These are phyloP conservation scores for Herpetomonas samuelpessoai DNA, from an alignment of 208 protist species.

Conservation along the genomic window DNA sequence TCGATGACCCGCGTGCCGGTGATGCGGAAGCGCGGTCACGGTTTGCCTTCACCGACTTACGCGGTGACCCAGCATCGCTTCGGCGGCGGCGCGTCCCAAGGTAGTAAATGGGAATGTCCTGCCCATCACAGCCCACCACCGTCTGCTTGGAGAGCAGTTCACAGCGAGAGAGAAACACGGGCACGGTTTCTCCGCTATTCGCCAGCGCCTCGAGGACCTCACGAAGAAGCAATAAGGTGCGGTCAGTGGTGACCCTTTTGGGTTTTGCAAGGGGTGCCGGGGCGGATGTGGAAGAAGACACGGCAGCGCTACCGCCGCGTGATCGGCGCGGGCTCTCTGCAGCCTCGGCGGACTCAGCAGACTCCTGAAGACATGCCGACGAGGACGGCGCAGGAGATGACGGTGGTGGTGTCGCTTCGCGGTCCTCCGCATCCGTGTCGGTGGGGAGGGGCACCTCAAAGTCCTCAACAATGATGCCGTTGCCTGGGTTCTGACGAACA, in stretches of 20 bases:
- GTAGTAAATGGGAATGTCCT: slow-evolving; percentile 70
- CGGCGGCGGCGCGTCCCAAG: slow-evolving; percentile 63
- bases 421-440: slow-evolving; percentile 1
- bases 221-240: slow-evolving; percentile 70
- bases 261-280: slow-evolving; percentile 15
- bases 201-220: slow-evolving; percentile 69
- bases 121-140: slow-evolving; percentile 55
- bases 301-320: too few species aligned
- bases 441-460: slow-evolving; percentile 57
- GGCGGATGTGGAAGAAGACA: too few species aligned
- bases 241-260: slow-evolving; percentile 48
- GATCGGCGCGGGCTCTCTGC: not conserved
- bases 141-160: slow-evolving; percentile 52
- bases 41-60: slow-evolving; percentile 51
- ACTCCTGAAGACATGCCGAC: not conserved
- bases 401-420: slow-evolving; percentile 13
- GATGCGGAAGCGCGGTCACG: slow-evolving; percentile 34
- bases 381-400: not conserved
- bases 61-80: slow-evolving; percentile 37
- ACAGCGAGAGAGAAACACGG: slow-evolving; percentile 75
- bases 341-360: not conserved
- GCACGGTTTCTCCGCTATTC: slow-evolving; percentile 66
- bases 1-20: too few species aligned
- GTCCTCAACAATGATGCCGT: slow-evolving; percentile 85
- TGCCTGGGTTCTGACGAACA: slow-evolving; percentile 73